These are phyloP conservation scores for Vitis rupestris DNA, from an alignment of 164 flowering plant genomes.

Conservation along the genomic window DNA sequence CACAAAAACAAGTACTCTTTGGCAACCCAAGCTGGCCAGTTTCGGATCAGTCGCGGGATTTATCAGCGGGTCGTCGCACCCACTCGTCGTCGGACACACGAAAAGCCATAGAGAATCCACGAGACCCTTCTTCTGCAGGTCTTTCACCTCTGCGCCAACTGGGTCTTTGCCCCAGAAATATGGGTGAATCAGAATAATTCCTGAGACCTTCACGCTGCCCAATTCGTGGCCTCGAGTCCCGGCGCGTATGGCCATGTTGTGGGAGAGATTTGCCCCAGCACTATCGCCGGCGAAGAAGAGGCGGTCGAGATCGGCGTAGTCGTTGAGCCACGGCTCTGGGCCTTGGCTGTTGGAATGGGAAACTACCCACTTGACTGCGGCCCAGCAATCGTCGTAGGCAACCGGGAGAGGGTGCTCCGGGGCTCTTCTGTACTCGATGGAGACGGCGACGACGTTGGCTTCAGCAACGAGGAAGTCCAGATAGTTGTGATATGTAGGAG, in stretches of 20 bases:
- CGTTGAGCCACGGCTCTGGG: slow-evolving; percentile 32
- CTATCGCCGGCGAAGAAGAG: slow-evolving; percentile 44
- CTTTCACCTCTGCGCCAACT: slow-evolving; percentile 6
- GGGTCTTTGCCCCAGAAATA: slow-evolving; percentile 21
- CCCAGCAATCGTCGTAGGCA: slow-evolving; percentile 26
- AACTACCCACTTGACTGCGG: slow-evolving; percentile 33
- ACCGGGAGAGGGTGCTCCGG: slow-evolving; percentile 26
- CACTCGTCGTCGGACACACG: slow-evolving; percentile 10
- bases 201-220: background rate
- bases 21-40: slow-evolving; percentile 22
- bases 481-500: slow-evolving; percentile 7
- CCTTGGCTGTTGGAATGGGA: slow-evolving; percentile 26
- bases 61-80: slow-evolving; percentile 18
- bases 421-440: slow-evolving; percentile 25
- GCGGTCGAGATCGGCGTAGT: slow-evolving; percentile 20
- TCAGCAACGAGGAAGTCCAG: slow-evolving; percentile 7
- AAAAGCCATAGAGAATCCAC: slow-evolving; percentile 11
- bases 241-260: slow-evolving; percentile 22
- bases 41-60: slow-evolving; percentile 15
- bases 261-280: slow-evolving; percentile 38
- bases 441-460: slow-evolving; percentile 17
- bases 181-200: slow-evolving; percentile 20
- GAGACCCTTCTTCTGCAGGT: background rate
- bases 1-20: slow-evolving; percentile 28
- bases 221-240: slow-evolving; percentile 1